Percentiles rank a stretch among this genome's conserved stretches.
These are phyloP conservation scores for Mucor indicus DNA, from an alignment of 371 early-diverging fungal species.

Conservation along the genomic window DNA sequence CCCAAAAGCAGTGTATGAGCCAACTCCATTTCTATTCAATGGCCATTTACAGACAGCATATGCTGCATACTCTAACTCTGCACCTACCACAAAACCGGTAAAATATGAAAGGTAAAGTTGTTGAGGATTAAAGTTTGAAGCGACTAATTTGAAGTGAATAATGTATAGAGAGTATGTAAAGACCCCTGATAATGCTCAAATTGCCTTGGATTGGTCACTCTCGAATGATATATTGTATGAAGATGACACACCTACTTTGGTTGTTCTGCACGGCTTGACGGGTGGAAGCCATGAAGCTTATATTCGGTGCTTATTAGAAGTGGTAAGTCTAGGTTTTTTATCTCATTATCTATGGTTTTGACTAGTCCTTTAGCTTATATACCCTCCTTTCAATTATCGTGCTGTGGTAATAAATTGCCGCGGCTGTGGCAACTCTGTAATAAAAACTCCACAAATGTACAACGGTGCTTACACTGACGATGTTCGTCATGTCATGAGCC, in stretches of 20 bases:
- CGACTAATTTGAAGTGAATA: background rate
- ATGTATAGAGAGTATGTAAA: slow-evolving; percentile 58
- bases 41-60: slow-evolving; percentile 65
- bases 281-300: slow-evolving; percentile 90
- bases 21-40: slow-evolving; percentile 58
- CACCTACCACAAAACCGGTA: slow-evolving; percentile 32
- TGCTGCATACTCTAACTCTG: slow-evolving; percentile 50
- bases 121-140: too few relatives aligned
- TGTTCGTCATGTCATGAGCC: slow-evolving; percentile 57
- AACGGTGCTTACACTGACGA: slow-evolving; percentile 85
- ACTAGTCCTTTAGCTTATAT: slow-evolving; percentile 28
- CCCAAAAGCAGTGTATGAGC: slow-evolving; percentile 36
- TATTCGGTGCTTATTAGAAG: slow-evolving; percentile 70
- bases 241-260: slow-evolving; percentile 62
- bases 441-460: slow-evolving; percentile 79
- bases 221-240: slow-evolving; percentile 42
- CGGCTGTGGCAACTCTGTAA: slow-evolving; percentile 77
- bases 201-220: slow-evolving; percentile 88
- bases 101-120: slow-evolving; percentile 57
- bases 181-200: slow-evolving; percentile 80
- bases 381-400: slow-evolving; percentile 59
- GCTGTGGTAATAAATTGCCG: slow-evolving; percentile 87
- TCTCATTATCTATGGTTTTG: background rate
- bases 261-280: slow-evolving; percentile 87
- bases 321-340: slow-evolving; percentile 28